Evolutionary conservation across 2,329 filamentous ascomycete genomes (phyloP).

Genomic region (Beauveria asiatica): DNA sequence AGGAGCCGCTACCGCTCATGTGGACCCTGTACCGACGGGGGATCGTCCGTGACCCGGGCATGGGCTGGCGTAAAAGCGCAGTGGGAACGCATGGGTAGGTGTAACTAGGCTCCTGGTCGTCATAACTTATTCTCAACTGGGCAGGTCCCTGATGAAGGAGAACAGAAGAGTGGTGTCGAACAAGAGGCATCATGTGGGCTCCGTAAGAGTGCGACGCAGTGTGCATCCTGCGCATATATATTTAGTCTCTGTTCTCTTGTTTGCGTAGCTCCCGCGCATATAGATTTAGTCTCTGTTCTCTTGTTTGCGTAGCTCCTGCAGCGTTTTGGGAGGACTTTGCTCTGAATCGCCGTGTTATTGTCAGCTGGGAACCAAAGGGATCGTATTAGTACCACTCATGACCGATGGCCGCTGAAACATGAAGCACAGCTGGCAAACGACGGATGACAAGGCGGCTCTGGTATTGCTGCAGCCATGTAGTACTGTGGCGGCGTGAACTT

Average conservation of each 20-base stretch:
- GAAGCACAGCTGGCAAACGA: neutral
- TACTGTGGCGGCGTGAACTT: neutral
- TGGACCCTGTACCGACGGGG: constrained; percentile 9
- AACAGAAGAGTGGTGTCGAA: no score
- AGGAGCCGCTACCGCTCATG: constrained; percentile 2
- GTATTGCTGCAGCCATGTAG: neutral
- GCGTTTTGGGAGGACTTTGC: neutral
- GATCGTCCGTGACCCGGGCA: constrained; percentile 10
- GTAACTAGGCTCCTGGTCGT: neutral
- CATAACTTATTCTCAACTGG: neutral
- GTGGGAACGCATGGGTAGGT: neutral
- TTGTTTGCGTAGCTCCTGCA: neutral
- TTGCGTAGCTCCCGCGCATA: neutral
- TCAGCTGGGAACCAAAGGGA: neutral
- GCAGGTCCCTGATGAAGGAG: constrained; percentile 7
- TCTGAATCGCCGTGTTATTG: neutral
- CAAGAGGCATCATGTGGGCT: neutral
- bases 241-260: neutral
- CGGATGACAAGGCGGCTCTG: neutral
- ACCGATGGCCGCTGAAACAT: neutral
- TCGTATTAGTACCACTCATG: neutral
- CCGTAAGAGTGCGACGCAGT: neutral
- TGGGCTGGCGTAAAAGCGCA: neutral
- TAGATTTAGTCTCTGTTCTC: neutral
- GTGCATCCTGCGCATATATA: neutral